These are phyloP conservation scores for Stephanodiscus triporus DNA, from an alignment of 108 stramenopile genomes.

Conservation along the genomic window DNA sequence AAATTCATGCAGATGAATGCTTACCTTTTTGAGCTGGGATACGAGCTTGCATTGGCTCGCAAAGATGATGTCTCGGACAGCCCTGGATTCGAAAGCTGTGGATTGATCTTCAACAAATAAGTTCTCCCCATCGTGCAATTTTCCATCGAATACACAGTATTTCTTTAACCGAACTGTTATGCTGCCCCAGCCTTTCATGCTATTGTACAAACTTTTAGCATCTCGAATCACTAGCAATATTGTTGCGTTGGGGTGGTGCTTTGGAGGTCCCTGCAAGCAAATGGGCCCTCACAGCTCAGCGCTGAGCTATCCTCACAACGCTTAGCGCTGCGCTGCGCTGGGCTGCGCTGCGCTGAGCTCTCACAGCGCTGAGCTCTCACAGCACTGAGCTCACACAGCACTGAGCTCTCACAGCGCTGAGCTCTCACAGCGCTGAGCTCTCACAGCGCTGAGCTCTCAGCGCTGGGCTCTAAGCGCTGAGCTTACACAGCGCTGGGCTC, in stretches of 20 bases:
- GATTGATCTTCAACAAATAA: slow-evolving; percentile 9
- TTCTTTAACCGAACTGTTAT: slow-evolving; percentile 21
- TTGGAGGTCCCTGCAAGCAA: no score
- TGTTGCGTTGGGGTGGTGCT: slow-evolving; percentile 29
- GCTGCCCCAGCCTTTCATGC: slow-evolving; percentile 34
- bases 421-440: no score
- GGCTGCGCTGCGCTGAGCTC: no score
- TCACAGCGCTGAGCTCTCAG: no score
- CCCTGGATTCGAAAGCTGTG: slow-evolving; percentile 7
- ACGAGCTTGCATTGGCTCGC: slow-evolving; percentile 3
- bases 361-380: no score
- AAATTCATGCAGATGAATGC: slow-evolving; percentile 3
- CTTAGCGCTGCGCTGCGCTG: no score
- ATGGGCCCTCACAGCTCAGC: no score
- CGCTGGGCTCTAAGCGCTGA: no score
- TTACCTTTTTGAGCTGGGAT: slow-evolving; percentile 5
- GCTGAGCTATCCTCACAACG: no score
- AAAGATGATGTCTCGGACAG: slow-evolving; percentile 2
- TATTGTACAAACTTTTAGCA: slow-evolving; percentile 2
- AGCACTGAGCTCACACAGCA: no score
- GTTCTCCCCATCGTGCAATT: slow-evolving; percentile 16
- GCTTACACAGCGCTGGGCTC: no score
- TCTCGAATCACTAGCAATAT: slow-evolving; percentile 28
- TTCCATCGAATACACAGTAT: slow-evolving; percentile 39
- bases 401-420: no score